Base-by-base conservation (phyloP, 73 alveolate genomes). In the Paramecium caudatum region DNA sequence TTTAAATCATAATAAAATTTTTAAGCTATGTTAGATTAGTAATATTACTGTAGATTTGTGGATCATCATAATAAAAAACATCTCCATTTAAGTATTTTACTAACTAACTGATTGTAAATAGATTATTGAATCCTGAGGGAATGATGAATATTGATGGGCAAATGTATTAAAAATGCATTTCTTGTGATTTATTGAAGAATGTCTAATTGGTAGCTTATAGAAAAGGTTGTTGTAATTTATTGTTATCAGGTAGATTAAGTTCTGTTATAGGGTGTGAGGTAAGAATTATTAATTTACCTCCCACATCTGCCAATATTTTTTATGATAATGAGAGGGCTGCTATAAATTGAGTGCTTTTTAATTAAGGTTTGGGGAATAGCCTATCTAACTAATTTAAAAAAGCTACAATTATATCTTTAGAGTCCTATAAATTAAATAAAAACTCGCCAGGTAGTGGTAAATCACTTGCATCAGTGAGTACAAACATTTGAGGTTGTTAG, bases 391-490 rank as follows among this genome's bases (percentile, higher is more conserved):
- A 61, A 13, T 93, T 96, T 15, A 96, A 81, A 19, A 94, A 86
- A 10, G 81, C 92, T 1, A 91, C 46, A 4, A 98, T 94, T 34
- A 93, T 46, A 61, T 98, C 98, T 91, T 91, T 91, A 80, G 96
- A 90, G n/a, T 96, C 99, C 36, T 92, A 82, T 47, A 98, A 62
- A 61, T 94, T 88, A 16, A 98, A 96, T 37, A 98, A 74, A 78
- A 97, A 87, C 69, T 94, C 96, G 21, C 95, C 97, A 32, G 97
- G 98, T 13, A 91, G 63, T 1, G 99, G 99, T 30, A 97, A 81
- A 47, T 95, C 96, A 7, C 92, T 83, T 15, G 94, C 95, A 82
- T 96, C 99, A 27, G 96, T 68, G 5, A 93, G 81, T 43, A 94
- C 96, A 37, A 91, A 68, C 96, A 98, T 95, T 69, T 94, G 85